phyloP scores from a whole-genome alignment of 495 filamentous ascomycete genomes.

The Penicillium alfredii region DNA sequence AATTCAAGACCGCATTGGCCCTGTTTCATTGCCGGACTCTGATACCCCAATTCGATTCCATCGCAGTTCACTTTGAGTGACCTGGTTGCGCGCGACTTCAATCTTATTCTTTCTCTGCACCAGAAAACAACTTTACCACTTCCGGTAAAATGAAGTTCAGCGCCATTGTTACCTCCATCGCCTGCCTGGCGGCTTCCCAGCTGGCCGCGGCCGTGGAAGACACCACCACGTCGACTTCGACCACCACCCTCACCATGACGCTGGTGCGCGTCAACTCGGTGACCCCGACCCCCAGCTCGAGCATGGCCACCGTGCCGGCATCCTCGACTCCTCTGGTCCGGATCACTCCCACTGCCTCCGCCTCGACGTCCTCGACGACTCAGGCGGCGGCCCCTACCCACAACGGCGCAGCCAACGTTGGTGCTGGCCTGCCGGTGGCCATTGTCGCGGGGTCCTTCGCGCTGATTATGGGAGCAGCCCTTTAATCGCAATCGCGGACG shows the following conservation, averaged over 20 bases:
- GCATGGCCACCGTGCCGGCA: constrained; percentile 11
- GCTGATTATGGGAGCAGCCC: constrained; percentile 30
- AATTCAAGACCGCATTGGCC: no score
- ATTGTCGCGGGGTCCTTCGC: constrained; percentile 36
- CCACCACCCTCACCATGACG: constrained; percentile 32
- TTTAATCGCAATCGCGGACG: constrained; percentile 24
- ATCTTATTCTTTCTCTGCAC: constrained; percentile 1
- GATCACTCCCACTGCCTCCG: no score
- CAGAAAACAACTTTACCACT: constrained; percentile 2
- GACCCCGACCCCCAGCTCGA: constrained; percentile 22
- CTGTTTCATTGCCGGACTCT: constrained; percentile 5
- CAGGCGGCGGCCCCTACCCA: constrained; percentile 20
- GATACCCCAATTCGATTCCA: neutral
- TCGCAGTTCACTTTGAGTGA: no score
- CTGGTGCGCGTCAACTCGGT: constrained; percentile 27
- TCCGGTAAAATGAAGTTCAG: constrained; percentile 32
- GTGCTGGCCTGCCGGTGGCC: constrained; percentile 29
- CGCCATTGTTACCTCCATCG: constrained; percentile 28
- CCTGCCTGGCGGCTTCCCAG: constrained; percentile 32
- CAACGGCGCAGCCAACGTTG: constrained; percentile 18
- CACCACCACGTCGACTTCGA: constrained; percentile 25
- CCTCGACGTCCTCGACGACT: constrained; percentile 15
- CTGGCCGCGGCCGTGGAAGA: constrained; percentile 21
- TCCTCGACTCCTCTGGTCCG: constrained; percentile 20
- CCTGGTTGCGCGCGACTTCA: neutral